Evolutionary conservation across 352 stramenopile genomes (phyloP).

Genomic region (Pythium aquatile): DNA sequence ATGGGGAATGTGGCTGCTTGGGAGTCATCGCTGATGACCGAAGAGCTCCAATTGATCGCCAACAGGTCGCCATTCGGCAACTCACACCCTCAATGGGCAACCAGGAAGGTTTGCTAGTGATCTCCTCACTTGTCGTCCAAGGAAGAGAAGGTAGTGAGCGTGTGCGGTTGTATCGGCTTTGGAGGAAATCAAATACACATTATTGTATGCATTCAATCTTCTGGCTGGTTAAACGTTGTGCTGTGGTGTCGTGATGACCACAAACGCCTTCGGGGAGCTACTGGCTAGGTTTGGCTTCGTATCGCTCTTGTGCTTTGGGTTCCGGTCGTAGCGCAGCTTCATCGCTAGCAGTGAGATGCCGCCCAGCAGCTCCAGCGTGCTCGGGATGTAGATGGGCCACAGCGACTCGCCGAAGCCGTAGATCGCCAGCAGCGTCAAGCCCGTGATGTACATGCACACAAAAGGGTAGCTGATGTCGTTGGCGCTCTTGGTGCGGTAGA

Average conservation of each 20-base stretch:
- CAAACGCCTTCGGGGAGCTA: too few species aligned
- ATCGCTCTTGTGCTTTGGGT: not conserved
- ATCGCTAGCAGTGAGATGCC: conserved; percentile 36
- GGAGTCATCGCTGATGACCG: not conserved
- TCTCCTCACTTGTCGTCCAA: too few species aligned
- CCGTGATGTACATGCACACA: conserved; percentile 43
- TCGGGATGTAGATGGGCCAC: conserved; percentile 54
- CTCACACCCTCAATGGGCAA: not conserved
- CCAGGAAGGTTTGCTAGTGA: too few species aligned
- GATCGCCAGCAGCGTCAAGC: conserved; percentile 32
- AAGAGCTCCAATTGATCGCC: not conserved
- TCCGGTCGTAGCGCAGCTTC: conserved; percentile 37
- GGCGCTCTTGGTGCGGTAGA: conserved; percentile 56
- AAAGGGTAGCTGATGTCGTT: conserved; percentile 58
- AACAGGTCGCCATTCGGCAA: not conserved
- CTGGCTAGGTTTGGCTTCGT: too few species aligned
- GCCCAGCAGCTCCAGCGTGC: conserved; percentile 38
- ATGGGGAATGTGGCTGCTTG: not conserved
- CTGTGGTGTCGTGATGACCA: too few species aligned
- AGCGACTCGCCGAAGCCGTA: conserved; percentile 48
- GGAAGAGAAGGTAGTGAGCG: too few species aligned
- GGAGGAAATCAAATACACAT: too few species aligned
- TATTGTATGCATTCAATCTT: too few species aligned
- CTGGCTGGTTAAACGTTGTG: too few species aligned
- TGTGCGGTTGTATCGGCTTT: too few species aligned